phyloP scores from a whole-genome alignment of 129 eudicot species.

The Arctium minus region DNA sequence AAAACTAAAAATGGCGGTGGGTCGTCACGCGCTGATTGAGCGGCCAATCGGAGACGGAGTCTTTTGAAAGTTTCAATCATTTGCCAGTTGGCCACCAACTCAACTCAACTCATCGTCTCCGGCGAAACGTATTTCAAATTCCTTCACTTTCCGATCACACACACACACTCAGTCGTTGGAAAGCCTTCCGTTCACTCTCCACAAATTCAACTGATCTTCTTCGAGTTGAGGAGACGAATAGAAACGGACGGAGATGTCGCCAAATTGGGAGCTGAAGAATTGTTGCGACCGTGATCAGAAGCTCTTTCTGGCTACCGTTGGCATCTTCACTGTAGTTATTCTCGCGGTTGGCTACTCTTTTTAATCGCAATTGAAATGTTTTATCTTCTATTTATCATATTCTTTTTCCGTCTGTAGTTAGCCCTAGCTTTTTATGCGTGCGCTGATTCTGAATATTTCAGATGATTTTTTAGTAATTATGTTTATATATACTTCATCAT shows the following conservation, averaged over 20 bases:
- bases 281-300: slow-evolving; percentile 79
- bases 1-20: background rate
- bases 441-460: background rate
- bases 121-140: background rate
- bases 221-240: background rate
- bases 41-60: slow-evolving; percentile 21
- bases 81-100: slow-evolving; percentile 36
- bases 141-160: background rate
- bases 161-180: background rate
- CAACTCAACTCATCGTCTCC: slow-evolving; percentile 19
- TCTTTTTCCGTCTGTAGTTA: background rate
- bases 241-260: slow-evolving; percentile 28
- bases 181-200: background rate
- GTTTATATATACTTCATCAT: background rate
- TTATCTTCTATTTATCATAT: background rate
- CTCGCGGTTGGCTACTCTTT: slow-evolving; percentile 52
- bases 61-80: slow-evolving; percentile 17
- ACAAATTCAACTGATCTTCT: background rate
- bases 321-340: slow-evolving; percentile 74
- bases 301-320: slow-evolving; percentile 74
- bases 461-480: background rate
- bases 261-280: slow-evolving; percentile 85
- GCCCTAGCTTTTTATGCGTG: background rate
- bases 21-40: slow-evolving; percentile 12
- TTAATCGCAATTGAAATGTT: background rate